Evolutionary conservation across 23 red algal species (phyloP), one percentile per base, ranked within the genome.

Genomic region (Gracilaria domingensis): DNA sequence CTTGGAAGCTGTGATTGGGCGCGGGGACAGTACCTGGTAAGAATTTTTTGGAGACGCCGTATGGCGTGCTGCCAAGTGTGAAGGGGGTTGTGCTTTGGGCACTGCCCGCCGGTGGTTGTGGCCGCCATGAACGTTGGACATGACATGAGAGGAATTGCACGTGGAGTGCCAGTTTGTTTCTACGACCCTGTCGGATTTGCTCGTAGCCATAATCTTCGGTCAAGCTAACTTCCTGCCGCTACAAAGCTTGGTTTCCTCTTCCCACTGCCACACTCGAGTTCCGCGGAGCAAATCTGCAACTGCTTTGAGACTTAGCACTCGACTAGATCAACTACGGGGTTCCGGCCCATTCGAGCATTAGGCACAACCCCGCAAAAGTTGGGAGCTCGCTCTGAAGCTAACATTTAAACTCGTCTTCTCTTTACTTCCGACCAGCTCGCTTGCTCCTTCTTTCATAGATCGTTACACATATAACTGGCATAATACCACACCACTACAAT

Each of bases 1-100:
- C 42, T 7, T 45, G 42, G 11, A 11, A 4, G 5, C 4, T 45
- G 42, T 45, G 42, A 45, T 45, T 45, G 38, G 67, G 72, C 40
- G 20, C 34, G 28, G n/a, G 0, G 21, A 77, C 29, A 28, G 72
- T 21, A n/a, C 72, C 40, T 25, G 29, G 8, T 48, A 23, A 50
- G 72, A 77, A 77, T 25, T 77, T 77, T 77, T 77, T 23, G n/a
- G 45, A 51, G 23, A 23, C 36, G 9, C 26, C 39, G 21, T 29
- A 25, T 77, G 20, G 21, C n/a, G 26, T 33, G 21, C 4, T 77
- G 72, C 72, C 72, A 77, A 77, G 72, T 77, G 72, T 50, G 26
- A 0, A 39, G 20, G 64, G 72, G 72, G 23, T 7, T 51, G 72
- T 77, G 40, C 72, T 40, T 77, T 77, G 72, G 59, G 64, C 64